phyloP scores from a whole-genome alignment of 352 stramenopile genomes.

The Phytophthora ohioensis region DNA sequence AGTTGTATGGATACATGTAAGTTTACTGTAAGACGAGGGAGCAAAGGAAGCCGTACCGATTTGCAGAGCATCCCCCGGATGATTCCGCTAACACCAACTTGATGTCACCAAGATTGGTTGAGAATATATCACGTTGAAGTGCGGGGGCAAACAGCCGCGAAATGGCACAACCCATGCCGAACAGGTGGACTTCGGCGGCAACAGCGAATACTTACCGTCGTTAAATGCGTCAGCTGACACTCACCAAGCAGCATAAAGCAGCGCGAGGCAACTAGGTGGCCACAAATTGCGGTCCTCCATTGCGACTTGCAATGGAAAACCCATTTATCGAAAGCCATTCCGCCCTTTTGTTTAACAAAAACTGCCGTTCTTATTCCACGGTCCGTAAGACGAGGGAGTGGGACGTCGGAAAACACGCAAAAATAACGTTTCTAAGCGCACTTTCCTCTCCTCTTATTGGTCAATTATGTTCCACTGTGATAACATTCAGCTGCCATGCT shows the following conservation, averaged over 20 bases:
- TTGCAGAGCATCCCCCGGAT: too few species aligned
- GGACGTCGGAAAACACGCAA: constrained; percentile 17
- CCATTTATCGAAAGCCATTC: not conserved
- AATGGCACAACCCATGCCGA: not conserved
- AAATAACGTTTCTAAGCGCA: constrained; percentile 20
- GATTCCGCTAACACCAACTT: too few species aligned
- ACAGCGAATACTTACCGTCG: too few species aligned
- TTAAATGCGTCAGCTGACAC: too few species aligned
- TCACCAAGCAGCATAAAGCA: too few species aligned
- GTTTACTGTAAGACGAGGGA: too few species aligned
- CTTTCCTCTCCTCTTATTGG: not conserved
- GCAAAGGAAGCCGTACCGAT: too few species aligned
- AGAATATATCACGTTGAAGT: constrained; percentile 24
- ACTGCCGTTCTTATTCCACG: not conserved
- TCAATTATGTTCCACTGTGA: too few species aligned
- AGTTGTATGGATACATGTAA: too few species aligned
- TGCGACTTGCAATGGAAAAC: too few species aligned
- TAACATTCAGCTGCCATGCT: constrained; percentile 12
- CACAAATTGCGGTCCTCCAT: too few species aligned
- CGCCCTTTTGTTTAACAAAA: constrained; percentile 12
- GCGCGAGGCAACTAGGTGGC: too few species aligned
- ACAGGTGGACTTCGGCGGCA: not conserved
- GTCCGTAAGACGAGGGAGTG: constrained; percentile 14
- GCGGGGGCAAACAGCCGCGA: not conserved
- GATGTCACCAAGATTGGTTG: not conserved